Base-by-base conservation (phyloP, 2,329 filamentous ascomycete genomes). In the Beauveria sp. region DNA sequence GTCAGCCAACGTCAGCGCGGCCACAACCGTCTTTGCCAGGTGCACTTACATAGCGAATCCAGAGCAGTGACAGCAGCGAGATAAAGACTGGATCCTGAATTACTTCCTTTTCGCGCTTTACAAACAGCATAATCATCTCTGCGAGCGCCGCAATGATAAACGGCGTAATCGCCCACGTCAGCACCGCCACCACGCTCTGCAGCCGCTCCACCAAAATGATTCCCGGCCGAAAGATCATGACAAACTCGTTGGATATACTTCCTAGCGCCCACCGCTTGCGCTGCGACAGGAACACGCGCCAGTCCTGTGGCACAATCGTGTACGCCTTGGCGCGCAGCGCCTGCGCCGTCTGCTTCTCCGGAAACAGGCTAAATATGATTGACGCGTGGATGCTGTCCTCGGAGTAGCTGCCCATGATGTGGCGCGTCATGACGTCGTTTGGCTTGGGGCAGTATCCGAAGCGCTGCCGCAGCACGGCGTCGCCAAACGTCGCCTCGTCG, bases 381-480 rank as follows among this genome's bases (percentile, higher is more conserved):
- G 75, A 78, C 1, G 78, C 78, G 60, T 81, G 79, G 64, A 80
- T 80, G 51, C 76, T 75, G 57, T 81, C 79, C 62, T 81, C 79
- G 3, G 77, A 80, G 45, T 79, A 78, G 20, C 75, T 78, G 14
- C 77, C 78, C 67, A 79, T 78, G 64, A 81, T 79, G 56, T 79
- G 78, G 66, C 74, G 74, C 8, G 79, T 77, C 71, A 81, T 76
- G 50, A 75, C 71, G 61, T 81, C 79, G 57, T 77, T 78, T n/a
- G 76, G 76, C 61, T 76, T 76, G 6, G 79, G 79, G 62, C 75
- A 77, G 68, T 81, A 80, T 3, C 78, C 78, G 55, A 81, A 81
- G 1, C 74, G 73, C 52, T 79, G 70, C 3, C 78, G 71, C 38
- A 80, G 76, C 5, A 80, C 75, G 18, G 70, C 70, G 63, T 80